phyloP scores from a whole-genome alignment of 2,329 filamentous ascomycete species.

The Colletotrichum orchidophilum region DNA sequence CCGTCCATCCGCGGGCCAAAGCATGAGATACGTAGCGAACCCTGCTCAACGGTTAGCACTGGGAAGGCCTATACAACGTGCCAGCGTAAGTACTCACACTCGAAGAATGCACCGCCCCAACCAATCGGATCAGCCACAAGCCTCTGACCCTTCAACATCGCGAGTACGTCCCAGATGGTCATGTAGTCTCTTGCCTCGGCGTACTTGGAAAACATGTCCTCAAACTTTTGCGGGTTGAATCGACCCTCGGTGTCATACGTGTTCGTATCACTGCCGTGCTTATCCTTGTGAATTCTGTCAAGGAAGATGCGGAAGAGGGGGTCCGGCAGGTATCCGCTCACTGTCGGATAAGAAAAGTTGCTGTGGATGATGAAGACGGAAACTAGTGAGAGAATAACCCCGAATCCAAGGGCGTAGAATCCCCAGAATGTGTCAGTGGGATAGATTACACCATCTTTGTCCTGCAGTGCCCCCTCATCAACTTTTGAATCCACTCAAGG shows the following conservation, averaged over 20 bases:
- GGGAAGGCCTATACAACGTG: neutral
- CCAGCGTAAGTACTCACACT: conserved; percentile 37
- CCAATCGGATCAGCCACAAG: conserved; percentile 54
- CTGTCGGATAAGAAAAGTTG: conserved; percentile 56
- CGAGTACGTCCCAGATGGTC: conserved; percentile 46
- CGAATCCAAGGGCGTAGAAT: conserved; percentile 51
- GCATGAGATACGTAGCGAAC: conserved; percentile 55
- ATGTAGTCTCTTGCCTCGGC: conserved; percentile 50
- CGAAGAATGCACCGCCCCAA: conserved; percentile 36
- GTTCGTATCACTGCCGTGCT: conserved; percentile 57
- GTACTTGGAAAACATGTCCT: conserved; percentile 61
- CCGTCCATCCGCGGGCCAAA: conserved; percentile 62
- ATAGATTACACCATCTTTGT: conserved; percentile 50
- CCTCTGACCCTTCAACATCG: conserved; percentile 51
- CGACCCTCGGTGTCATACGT: conserved; percentile 59
- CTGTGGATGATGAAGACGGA: conserved; percentile 51
- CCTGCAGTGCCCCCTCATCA: conserved; percentile 23
- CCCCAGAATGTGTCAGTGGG: conserved; percentile 50
- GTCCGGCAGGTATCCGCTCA: conserved; percentile 47
- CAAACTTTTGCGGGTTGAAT: conserved; percentile 59
- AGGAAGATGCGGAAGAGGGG: conserved; percentile 50
- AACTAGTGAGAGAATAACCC: conserved; percentile 48
- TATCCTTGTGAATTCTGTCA: conserved; percentile 50
- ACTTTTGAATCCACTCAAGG: too few species aligned
- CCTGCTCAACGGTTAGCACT: conserved; percentile 28